A percentile compares a stretch with the other conserved stretches of the same genome.
Conservation (phyloP, 495 filamentous ascomycete genomes). For the Viridothelium virens region DNA sequence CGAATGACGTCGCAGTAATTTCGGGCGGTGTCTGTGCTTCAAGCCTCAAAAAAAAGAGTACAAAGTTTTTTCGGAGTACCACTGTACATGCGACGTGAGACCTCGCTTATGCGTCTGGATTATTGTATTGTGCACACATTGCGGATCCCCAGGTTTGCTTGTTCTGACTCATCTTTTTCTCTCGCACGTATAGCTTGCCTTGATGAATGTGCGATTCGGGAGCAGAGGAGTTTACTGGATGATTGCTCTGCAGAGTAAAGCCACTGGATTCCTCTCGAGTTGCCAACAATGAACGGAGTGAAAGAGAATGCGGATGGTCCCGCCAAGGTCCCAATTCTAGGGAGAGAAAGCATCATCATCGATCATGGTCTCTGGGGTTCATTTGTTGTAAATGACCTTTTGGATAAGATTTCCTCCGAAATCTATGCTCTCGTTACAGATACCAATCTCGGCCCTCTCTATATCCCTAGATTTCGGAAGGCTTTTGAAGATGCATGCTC, state of each 20-base stretch:
- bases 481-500: constrained; percentile 49
- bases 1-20: no score
- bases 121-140: background rate
- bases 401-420: constrained; percentile 67
- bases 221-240: background rate
- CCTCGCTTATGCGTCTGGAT: no score
- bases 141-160: background rate
- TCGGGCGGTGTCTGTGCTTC: background rate
- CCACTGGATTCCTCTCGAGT: background rate
- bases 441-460: constrained; percentile 76
- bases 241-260: background rate
- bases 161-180: background rate
- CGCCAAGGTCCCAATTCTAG: constrained; percentile 47
- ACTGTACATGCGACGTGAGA: background rate
- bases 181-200: background rate
- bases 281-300: constrained; percentile 7
- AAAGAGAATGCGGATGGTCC: constrained; percentile 21
- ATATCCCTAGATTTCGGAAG: constrained; percentile 67
- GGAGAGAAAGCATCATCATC: constrained; percentile 74
- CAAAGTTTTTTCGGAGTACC: background rate
- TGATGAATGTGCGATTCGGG: background rate
- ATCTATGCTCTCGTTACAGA: constrained; percentile 96
- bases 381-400: constrained; percentile 73
- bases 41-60: background rate
- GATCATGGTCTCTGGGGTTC: constrained; percentile 81